Evolutionary conservation across 1,139 yeast genomes (phyloP).

Genomic region (Hanseniaspora gamundiae): DNA sequence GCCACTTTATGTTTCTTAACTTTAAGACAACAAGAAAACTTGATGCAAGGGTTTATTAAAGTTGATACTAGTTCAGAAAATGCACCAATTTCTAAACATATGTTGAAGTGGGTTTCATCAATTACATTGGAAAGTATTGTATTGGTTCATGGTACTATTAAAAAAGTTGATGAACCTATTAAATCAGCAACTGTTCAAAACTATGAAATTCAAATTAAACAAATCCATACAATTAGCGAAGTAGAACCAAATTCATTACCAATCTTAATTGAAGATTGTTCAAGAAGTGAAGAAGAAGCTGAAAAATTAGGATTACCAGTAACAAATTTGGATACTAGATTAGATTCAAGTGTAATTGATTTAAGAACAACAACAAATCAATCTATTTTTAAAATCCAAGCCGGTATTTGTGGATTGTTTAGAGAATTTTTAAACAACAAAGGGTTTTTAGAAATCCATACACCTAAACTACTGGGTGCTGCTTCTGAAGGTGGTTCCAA

Average conservation of each 20-base stretch:
- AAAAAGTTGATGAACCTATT: conserved; percentile 74
- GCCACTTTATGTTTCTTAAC: conserved; percentile 87
- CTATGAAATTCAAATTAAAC: conserved; percentile 67
- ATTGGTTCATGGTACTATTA: conserved; percentile 73
- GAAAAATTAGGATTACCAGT: conserved; percentile 85
- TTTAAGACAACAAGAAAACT: conserved; percentile 75
- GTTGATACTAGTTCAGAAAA: conserved; percentile 33
- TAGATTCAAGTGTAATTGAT: conserved; percentile 91
- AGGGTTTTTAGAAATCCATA: conserved; percentile 81
- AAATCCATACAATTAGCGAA: conserved; percentile 67
- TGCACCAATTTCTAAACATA: conserved; percentile 70
- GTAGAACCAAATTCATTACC: conserved; percentile 83
- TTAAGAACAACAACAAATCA: conserved; percentile 94
- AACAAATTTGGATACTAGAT: conserved; percentile 90
- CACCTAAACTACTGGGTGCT: conserved; percentile 91
- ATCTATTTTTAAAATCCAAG: conserved; percentile 88
- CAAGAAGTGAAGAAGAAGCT: conserved; percentile 90
- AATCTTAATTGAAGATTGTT: conserved; percentile 88
- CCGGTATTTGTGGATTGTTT: conserved; percentile 80
- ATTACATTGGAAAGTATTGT: conserved; percentile 86
- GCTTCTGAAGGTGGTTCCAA: conserved; percentile 97
- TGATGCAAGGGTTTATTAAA: conserved; percentile 76
- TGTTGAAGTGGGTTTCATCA: conserved; percentile 92
- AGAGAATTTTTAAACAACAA: conserved; percentile 66
- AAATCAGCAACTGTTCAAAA: conserved; percentile 89